Percentiles rank a stretch among this genome's conserved stretches.
These are phyloP conservation scores for Pascua guehoae DNA, from an alignment of 1,284 basidiomycete genomes.

Conservation along the genomic window DNA sequence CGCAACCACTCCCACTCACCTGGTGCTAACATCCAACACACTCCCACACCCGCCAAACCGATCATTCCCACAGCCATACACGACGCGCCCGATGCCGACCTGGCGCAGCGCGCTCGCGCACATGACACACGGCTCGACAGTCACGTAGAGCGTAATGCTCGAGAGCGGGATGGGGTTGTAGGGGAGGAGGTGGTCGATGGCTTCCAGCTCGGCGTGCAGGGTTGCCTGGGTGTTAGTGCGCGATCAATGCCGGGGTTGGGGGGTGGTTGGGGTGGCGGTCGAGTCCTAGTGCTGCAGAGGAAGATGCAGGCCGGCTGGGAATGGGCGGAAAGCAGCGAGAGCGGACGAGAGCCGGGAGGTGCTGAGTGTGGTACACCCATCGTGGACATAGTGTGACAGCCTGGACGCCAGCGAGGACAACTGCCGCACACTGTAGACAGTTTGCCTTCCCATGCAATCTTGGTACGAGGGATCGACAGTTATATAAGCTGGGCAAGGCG, in stretches of 20 bases:
- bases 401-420: no score
- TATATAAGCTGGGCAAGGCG: no score
- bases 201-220: constrained; percentile 95
- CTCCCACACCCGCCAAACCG: constrained; percentile 97
- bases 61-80: constrained; percentile 93
- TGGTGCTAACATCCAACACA: constrained; percentile 78
- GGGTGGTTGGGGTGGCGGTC: no score
- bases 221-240: constrained; percentile 64
- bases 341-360: not conserved
- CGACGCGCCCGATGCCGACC: constrained; percentile 84
- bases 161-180: constrained; percentile 62
- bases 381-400: no score
- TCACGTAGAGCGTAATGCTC: constrained; percentile 87
- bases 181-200: constrained; percentile 83
- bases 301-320: no score
- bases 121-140: constrained; percentile 99
- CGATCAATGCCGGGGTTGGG: no score
- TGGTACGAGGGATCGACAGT: no score
- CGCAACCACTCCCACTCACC: constrained; percentile 56
- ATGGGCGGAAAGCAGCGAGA: no score
- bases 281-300: not conserved
- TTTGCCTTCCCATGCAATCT: no score
- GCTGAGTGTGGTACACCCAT: no score
- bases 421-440: no score
- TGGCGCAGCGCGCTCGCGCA: constrained; percentile 93